Percentiles rank a stretch among this genome's conserved stretches.
These are phyloP conservation scores for Diaporthe ilicicola DNA, from an alignment of 2,329 filamentous ascomycete genomes.

Conservation along the genomic window DNA sequence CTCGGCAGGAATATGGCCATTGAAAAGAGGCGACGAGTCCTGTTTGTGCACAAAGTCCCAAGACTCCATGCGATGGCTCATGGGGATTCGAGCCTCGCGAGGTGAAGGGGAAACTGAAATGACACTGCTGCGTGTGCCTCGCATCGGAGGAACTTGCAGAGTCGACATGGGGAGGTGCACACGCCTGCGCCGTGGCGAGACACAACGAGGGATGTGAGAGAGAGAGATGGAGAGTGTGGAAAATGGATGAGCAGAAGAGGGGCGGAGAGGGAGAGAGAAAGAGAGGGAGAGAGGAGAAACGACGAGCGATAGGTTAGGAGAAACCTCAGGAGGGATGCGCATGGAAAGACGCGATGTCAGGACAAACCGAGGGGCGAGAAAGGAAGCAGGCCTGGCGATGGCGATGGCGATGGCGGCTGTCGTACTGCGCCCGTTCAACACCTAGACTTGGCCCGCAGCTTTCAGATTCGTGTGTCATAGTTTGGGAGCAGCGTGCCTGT, in stretches of 20 bases:
- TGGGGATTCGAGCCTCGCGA: background rate
- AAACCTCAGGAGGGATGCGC: background rate
- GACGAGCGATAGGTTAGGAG: background rate
- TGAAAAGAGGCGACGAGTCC: slow-evolving; percentile 5
- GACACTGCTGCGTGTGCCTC: background rate
- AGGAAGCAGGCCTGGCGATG: background rate
- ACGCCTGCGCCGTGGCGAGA: background rate
- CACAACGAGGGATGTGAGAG: background rate
- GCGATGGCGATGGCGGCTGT: background rate
- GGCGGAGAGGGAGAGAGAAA: background rate
- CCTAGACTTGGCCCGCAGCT: background rate
- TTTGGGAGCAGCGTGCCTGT: background rate
- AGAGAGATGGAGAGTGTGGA: too few species aligned
- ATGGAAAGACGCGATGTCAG: too few species aligned
- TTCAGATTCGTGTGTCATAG: background rate
- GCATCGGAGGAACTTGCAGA: too few species aligned
- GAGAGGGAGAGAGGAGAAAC: background rate
- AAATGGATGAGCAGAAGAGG: too few species aligned
- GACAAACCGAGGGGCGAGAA: background rate
- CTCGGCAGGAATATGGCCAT: slow-evolving; percentile 1
- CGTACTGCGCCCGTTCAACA: background rate
- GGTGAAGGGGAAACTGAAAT: background rate
- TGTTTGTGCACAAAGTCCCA: slow-evolving; percentile 2
- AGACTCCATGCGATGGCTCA: background rate
- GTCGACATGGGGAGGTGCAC: background rate